Evolutionary conservation across 2,329 filamentous ascomycete species (phyloP).

Genomic region (Epicoccum nigrum): DNA sequence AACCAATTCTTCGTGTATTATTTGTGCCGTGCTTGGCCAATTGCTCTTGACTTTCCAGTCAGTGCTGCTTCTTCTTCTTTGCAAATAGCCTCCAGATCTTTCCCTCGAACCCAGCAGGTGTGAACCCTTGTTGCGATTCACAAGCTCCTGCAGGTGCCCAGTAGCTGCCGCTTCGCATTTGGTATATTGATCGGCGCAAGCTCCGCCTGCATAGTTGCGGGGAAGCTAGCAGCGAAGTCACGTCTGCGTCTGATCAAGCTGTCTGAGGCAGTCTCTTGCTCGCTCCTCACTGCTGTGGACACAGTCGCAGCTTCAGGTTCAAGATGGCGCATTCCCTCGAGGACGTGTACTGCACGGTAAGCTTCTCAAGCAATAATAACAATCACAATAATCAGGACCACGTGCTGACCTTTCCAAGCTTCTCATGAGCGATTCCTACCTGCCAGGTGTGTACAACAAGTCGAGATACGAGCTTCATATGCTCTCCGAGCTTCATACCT

Average conservation of each 20-base stretch:
- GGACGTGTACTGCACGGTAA: constrained; percentile 71
- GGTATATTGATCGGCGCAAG: constrained; percentile 33
- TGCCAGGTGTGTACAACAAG: constrained; percentile 71
- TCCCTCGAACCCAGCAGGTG: neutral
- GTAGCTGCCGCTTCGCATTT: constrained; percentile 29
- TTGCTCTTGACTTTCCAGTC: constrained; percentile 9
- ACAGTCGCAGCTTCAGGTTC: neutral
- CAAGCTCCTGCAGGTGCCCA: constrained; percentile 26
- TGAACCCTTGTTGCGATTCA: neutral
- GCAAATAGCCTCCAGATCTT: neutral
- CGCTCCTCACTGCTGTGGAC: constrained; percentile 6
- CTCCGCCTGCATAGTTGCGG: constrained; percentile 33
- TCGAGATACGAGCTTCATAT: neutral
- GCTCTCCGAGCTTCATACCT: neutral
- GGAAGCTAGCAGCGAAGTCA: constrained; percentile 28
- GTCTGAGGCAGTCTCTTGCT: neutral
- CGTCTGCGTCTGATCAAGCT: constrained; percentile 17
- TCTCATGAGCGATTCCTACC: constrained; percentile 87
- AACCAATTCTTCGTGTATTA: constrained; percentile 20
- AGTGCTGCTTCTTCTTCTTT: constrained; percentile 5
- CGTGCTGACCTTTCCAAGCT: constrained; percentile 65
- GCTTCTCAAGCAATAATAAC: constrained; percentile 32
- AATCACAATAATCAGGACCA: constrained; percentile 24
- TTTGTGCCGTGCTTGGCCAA: constrained; percentile 14
- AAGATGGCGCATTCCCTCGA: constrained; percentile 51